A percentile compares a stretch with the other conserved stretches of the same genome.
Evolutionary conservation across 768 basidiomycete species (phyloP).

Genomic region (Pleurotus pulmonarius): DNA sequence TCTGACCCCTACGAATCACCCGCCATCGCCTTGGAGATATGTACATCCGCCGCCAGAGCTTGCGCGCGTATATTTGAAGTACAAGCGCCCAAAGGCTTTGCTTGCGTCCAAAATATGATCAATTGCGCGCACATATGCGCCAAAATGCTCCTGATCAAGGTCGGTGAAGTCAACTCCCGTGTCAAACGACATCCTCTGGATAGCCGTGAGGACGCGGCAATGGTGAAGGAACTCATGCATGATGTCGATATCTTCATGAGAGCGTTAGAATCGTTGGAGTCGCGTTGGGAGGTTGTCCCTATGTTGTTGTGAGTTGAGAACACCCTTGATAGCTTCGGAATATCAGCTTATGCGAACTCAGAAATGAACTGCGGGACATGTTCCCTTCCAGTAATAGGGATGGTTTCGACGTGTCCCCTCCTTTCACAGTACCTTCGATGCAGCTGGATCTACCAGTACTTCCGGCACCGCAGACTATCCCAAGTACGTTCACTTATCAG

Average conservation of each 20-base stretch:
- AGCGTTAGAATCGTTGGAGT: conserved; percentile 33
- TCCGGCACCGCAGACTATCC: neutral
- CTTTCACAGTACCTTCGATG: neutral
- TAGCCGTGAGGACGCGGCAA: conserved; percentile 26
- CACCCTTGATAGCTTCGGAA: too few relatives aligned
- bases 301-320: conserved; percentile 28
- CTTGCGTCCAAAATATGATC: conserved; percentile 38
- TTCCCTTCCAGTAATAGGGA: conserved; percentile 5
- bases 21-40: conserved; percentile 51
- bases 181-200: conserved; percentile 28
- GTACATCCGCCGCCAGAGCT: conserved; percentile 58
- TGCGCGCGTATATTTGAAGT: conserved; percentile 57
- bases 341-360: neutral
- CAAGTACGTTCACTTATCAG: neutral
- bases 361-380: conserved; percentile 7
- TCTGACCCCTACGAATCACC: conserved; percentile 23
- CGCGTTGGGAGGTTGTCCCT: conserved; percentile 30
- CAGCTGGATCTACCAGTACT: neutral
- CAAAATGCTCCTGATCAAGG: conserved; percentile 46
- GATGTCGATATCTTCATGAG: conserved; percentile 39
- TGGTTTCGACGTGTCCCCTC: neutral
- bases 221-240: conserved; percentile 30
- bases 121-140: conserved; percentile 47
- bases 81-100: conserved; percentile 40
- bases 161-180: conserved; percentile 56